Percentiles rank a stretch among this genome's conserved stretches.
Evolutionary conservation across 2,329 filamentous ascomycete species (phyloP).

Genomic region (Calonectria pseudoturangicola): DNA sequence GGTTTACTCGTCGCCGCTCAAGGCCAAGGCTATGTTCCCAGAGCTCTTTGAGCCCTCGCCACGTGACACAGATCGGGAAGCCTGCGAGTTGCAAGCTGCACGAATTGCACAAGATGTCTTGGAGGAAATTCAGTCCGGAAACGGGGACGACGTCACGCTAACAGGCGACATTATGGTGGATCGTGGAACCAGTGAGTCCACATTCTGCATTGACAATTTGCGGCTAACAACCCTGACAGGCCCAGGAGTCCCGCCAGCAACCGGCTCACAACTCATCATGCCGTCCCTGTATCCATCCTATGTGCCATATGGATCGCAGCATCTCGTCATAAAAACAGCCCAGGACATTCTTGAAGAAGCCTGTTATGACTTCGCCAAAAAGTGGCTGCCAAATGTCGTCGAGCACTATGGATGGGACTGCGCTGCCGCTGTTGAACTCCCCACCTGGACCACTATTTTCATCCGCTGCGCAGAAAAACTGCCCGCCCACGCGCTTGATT

Average conservation of each 20-base stretch:
- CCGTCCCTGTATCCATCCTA: slow-evolving; percentile 31
- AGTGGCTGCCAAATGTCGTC: slow-evolving; percentile 24
- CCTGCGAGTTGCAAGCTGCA: slow-evolving; percentile 7
- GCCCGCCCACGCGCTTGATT: slow-evolving; percentile 7
- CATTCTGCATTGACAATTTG: background rate
- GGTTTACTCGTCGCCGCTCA: background rate
- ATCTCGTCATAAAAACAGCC: slow-evolving; percentile 10
- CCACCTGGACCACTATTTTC: slow-evolving; percentile 20
- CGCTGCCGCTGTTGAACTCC: slow-evolving; percentile 21
- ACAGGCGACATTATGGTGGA: slow-evolving; percentile 1
- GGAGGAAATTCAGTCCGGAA: slow-evolving; percentile 15
- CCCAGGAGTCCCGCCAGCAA: background rate
- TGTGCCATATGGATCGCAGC: slow-evolving; percentile 20
- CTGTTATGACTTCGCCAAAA: slow-evolving; percentile 24
- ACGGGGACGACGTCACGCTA: background rate
- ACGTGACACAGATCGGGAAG: slow-evolving; percentile 21
- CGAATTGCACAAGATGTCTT: slow-evolving; percentile 6
- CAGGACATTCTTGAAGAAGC: slow-evolving; percentile 27
- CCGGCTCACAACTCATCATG: background rate
- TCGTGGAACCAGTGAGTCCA: background rate
- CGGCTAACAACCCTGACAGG: slow-evolving; percentile 1
- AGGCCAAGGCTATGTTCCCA: slow-evolving; percentile 20
- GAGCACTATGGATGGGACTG: slow-evolving; percentile 22
- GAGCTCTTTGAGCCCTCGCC: background rate
- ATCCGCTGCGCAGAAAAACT: background rate